A percentile compares a stretch with the other conserved stretches of the same genome.
phyloP scores from a whole-genome alignment of 768 basidiomycete genomes.

The Russula lepida region DNA sequence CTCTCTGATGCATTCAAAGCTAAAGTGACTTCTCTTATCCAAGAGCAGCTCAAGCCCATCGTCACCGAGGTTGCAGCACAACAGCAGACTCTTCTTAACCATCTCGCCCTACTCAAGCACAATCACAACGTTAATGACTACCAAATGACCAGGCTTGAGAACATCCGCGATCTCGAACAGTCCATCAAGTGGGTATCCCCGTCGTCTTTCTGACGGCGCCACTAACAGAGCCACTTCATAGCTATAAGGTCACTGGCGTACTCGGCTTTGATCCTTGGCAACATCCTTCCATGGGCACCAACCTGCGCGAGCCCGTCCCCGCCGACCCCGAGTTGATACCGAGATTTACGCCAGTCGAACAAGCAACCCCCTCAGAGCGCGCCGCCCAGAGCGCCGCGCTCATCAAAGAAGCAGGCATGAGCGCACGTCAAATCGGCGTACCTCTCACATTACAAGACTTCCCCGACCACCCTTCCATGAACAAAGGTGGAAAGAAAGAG shows the following conservation, averaged over 20 bases:
- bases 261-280: constrained; percentile 6
- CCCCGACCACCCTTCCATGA: neutral
- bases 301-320: constrained; percentile 16
- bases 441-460: constrained; percentile 11
- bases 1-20: constrained; percentile 5
- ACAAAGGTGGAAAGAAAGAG: neutral
- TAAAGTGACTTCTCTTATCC: neutral
- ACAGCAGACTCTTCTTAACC: neutral
- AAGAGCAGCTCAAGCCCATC: constrained; percentile 15
- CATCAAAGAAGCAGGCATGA: constrained; percentile 5
- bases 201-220: neutral
- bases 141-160: constrained; percentile 10
- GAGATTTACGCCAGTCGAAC: neutral
- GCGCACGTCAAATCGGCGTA: constrained; percentile 4
- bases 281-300: constrained; percentile 10
- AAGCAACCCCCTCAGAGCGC: neutral
- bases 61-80: constrained; percentile 7
- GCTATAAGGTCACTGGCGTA: constrained; percentile 6
- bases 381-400: constrained; percentile 4
- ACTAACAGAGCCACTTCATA: neutral
- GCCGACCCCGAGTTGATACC: constrained; percentile 7
- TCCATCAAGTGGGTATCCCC: constrained; percentile 9
- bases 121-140: constrained; percentile 14
- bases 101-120: constrained; percentile 3
- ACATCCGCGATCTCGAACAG: constrained; percentile 12